These are phyloP conservation scores for Lyophyllum shimeji DNA, from an alignment of 768 basidiomycete genomes.

Conservation along the genomic window DNA sequence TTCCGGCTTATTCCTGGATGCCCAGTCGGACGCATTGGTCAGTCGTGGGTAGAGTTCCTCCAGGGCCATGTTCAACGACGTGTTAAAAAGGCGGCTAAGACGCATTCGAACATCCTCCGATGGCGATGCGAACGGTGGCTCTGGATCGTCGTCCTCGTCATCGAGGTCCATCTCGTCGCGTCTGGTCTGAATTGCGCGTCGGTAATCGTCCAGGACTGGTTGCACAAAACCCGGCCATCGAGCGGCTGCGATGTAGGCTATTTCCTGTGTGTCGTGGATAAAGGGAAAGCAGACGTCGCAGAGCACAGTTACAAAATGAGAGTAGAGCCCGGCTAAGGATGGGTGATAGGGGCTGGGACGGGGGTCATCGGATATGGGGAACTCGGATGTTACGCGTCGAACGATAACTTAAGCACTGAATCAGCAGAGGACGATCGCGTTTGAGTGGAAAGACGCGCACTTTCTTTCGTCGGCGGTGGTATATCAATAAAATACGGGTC, in stretches of 20 bases:
- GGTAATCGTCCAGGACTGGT: conserved; percentile 58
- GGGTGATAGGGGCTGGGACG: conserved; percentile 45
- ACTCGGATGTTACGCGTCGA: conserved; percentile 39
- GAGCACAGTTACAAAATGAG: conserved; percentile 60
- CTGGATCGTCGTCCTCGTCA: conserved; percentile 17
- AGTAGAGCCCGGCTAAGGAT: conserved; percentile 55
- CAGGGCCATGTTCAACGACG: conserved; percentile 59
- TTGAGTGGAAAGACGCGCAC: conserved; percentile 31
- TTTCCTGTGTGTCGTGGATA: conserved; percentile 64
- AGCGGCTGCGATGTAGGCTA: conserved; percentile 74
- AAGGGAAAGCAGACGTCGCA: conserved; percentile 64
- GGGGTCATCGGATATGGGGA: conserved; percentile 19
- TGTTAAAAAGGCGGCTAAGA: conserved; percentile 59
- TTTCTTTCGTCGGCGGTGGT: conserved; percentile 51
- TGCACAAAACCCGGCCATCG: conserved; percentile 80
- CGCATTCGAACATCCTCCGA: conserved; percentile 65
- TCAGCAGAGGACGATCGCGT: conserved; percentile 1
- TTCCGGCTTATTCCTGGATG: conserved; percentile 47
- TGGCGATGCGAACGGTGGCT: conserved; percentile 34
- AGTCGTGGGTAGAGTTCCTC: conserved; percentile 69
- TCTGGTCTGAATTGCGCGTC: conserved; percentile 4
- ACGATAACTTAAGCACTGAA: conserved; percentile 25
- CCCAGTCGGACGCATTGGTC: conserved; percentile 66
- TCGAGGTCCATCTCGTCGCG: conserved; percentile 22
- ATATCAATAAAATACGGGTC: conserved; percentile 73